These are phyloP conservation scores for Juncus effusus DNA, from an alignment of 176 grass and related monocot genomes.

Conservation along the genomic window DNA sequence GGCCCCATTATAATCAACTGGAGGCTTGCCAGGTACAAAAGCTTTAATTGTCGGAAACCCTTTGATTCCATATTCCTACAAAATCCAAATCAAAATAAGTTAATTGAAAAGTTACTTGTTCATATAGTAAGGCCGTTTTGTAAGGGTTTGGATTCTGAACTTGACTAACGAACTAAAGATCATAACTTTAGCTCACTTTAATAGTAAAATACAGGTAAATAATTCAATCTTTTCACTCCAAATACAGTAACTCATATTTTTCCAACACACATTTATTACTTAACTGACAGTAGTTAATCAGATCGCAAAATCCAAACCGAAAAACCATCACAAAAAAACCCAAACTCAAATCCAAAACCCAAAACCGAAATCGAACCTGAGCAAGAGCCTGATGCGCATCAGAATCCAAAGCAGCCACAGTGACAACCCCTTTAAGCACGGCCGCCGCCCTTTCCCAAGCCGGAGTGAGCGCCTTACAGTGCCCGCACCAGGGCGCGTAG, in stretches of 20 bases:
- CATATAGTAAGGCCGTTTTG: too few species aligned
- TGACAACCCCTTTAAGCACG: constrained; percentile 88
- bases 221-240: too few species aligned
- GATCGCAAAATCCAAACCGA: constrained; percentile 8
- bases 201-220: too few species aligned
- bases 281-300: constrained; percentile 1
- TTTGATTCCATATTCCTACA: constrained; percentile 86
- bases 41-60: constrained; percentile 97
- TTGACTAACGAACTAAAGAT: too few species aligned
- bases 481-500: constrained; percentile 96
- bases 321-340: not conserved
- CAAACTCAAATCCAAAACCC: constrained; percentile 1
- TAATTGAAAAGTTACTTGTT: too few species aligned
- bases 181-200: too few species aligned
- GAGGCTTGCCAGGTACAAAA: constrained; percentile 84
- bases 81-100: not conserved
- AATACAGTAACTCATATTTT: not conserved
- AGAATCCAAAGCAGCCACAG: constrained; percentile 75
- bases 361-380: constrained; percentile 42
- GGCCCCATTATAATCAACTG: constrained; percentile 93
- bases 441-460: constrained; percentile 82
- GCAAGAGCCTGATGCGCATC: constrained; percentile 82
- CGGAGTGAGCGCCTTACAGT: constrained; percentile 91
- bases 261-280: not conserved
- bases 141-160: too few species aligned